Base-by-base conservation (phyloP, 805 yeast species). In the Starmerella roubikii region DNA sequence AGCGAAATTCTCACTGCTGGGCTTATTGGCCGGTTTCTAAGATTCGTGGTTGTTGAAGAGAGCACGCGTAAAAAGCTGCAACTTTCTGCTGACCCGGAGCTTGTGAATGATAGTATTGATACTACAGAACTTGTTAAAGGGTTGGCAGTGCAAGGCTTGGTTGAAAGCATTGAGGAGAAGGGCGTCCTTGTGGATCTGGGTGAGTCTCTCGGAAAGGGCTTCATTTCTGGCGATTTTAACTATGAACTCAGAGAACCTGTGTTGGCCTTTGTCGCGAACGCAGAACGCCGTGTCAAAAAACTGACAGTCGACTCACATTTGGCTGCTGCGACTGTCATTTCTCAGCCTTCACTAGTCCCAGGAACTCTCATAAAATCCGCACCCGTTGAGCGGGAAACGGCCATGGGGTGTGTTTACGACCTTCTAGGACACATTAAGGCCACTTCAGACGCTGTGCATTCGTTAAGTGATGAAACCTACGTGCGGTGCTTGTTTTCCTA, bases 91-190 rank as follows among this genome's bases (percentile, higher is more conserved):
- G 91, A 81, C 53, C 94, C 96, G 7, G 66, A 71, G 34, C 61
- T 62, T 31, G 83, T 80, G 11, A 91, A 91, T 54, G 64, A 67
- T 17, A 44, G 61, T 12, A 60, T 85, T 41, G 68, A 64, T 8
- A 70, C 65, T 4, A 85, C 77, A 32, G 96, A 85, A 55, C 40
- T 55, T 16, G 59, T 81, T 35, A 51, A 66, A 21, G 84, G 83
- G 32, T 66, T 71, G 42, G 54, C 78, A 3, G 54, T 91, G 2
- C 98, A 91, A 60, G 86, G 76, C 19, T 66, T 82, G 2, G 74
- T 91, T 18, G 69, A 67, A 45, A 78, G 93, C 34, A 60, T 82
- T 19, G 97, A 91, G 66, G 99, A 91, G 56, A 95, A 84, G 56
- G 98, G 98, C 60, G 70, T 75, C 19, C 72, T 82, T 40, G 60